A percentile compares a stretch with the other conserved stretches of the same genome.
These are phyloP conservation scores for Phaffomyces antillensis DNA, from an alignment of 805 yeast genomes.

Conservation along the genomic window DNA sequence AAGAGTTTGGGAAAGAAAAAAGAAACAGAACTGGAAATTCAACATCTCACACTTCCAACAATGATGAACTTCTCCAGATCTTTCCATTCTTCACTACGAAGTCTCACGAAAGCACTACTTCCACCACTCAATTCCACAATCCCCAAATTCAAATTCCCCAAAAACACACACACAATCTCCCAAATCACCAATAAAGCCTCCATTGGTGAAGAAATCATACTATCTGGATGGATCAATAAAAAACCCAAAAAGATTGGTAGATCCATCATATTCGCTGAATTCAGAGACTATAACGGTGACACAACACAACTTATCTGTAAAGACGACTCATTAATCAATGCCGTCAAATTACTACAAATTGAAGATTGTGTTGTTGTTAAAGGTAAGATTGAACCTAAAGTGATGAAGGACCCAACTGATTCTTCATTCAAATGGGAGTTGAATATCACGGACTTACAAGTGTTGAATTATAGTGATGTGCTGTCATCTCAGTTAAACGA, in stretches of 20 bases:
- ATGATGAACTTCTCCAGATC: neutral
- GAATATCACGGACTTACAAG: conserved; percentile 40
- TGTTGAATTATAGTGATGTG: conserved; percentile 56
- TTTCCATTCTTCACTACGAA: neutral
- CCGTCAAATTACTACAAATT: conserved; percentile 42
- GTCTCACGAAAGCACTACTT: neutral
- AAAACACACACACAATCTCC: conserved; percentile 17
- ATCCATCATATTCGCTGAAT: conserved; percentile 57
- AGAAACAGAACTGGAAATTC: no score
- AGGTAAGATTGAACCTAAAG: conserved; percentile 42
- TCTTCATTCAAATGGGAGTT: conserved; percentile 47
- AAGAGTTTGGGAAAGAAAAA: no score
- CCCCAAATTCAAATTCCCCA: conserved; percentile 16
- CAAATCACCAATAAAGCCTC: conserved; percentile 3
- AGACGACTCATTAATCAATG: conserved; percentile 27
- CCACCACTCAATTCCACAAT: conserved; percentile 3
- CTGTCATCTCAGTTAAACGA: conserved; percentile 64
- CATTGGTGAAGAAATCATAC: conserved; percentile 29
- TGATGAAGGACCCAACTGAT: conserved; percentile 12
- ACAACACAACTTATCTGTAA: conserved; percentile 46
- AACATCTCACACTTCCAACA: neutral
- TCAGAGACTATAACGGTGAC: conserved; percentile 71
- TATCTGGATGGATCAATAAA: conserved; percentile 82
- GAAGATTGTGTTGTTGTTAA: conserved; percentile 71
- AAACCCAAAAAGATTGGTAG: conserved; percentile 68